Conservation (phyloP, 345 rosid species). For the Eucalyptus albens region DNA sequence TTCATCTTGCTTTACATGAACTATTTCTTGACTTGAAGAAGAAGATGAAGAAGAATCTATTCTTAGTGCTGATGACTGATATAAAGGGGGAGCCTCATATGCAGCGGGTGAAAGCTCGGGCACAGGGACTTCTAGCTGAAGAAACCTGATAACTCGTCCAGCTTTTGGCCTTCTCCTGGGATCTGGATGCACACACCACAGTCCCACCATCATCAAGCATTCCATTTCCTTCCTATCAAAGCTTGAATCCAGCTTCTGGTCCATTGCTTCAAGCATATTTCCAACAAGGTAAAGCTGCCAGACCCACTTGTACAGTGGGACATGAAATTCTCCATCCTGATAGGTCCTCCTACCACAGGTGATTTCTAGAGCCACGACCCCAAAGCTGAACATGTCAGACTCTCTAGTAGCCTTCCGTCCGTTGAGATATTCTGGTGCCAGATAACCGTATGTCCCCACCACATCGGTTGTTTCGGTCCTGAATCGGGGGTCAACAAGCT, state of each 20-base stretch:
- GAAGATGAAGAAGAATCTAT: neutral
- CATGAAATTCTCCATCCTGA: neutral
- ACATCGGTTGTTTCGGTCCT: neutral
- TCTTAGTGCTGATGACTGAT: neutral
- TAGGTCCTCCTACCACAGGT: neutral
- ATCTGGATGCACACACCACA: neutral
- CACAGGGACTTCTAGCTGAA: neutral
- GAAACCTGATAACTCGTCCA: neutral
- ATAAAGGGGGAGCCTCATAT: neutral
- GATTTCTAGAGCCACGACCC: neutral
- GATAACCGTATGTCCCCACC: neutral
- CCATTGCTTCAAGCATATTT: neutral
- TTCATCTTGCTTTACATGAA: neutral
- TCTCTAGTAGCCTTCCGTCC: neutral
- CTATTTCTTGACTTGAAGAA: neutral
- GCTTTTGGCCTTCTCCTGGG: neutral
- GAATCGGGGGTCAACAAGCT: neutral
- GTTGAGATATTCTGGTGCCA: neutral
- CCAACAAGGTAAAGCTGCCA: neutral
- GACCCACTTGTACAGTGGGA: neutral
- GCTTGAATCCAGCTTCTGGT: neutral
- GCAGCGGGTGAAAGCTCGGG: neutral
- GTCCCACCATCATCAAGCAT: neutral
- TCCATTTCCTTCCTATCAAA: neutral
- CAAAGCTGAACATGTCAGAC: neutral